Percentiles rank a stretch among this genome's conserved stretches.
Conservation (phyloP, 2,329 filamentous ascomycete genomes). For the Balansia obtecta region DNA sequence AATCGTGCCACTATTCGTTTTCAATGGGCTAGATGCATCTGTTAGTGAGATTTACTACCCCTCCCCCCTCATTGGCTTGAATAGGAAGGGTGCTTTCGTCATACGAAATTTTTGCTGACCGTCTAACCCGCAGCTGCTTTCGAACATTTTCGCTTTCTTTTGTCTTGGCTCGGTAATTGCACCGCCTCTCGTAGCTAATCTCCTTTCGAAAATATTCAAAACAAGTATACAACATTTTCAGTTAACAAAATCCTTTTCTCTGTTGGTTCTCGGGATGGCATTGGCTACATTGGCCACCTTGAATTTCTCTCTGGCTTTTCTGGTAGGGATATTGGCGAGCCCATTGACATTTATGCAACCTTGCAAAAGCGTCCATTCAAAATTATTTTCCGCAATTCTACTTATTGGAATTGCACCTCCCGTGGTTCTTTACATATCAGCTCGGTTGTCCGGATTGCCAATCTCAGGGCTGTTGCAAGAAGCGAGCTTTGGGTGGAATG, state of each 20-base stretch:
- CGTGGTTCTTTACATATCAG: constrained; percentile 37
- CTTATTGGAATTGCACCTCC: constrained; percentile 52
- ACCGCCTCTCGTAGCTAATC: constrained; percentile 41
- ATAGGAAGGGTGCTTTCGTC: not conserved
- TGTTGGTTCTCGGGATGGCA: constrained; percentile 85
- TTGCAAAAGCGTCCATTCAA: constrained; percentile 24
- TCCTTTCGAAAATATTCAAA: constrained; percentile 37
- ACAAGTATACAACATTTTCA: constrained; percentile 59
- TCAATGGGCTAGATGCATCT: constrained; percentile 58
- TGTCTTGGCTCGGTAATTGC: constrained; percentile 40
- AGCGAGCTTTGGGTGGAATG: constrained; percentile 77
- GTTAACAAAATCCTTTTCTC: constrained; percentile 78
- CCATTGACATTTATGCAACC: constrained; percentile 67
- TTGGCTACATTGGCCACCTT: constrained; percentile 86
- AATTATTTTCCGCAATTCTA: constrained; percentile 33
- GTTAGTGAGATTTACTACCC: constrained; percentile 33
- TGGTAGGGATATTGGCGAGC: constrained; percentile 66
- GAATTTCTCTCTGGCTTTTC: constrained; percentile 84
- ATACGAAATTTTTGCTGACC: constrained; percentile 2
- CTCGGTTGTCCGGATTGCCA: constrained; percentile 24
- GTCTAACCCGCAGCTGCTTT: constrained; percentile 36
- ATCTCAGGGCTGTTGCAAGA: constrained; percentile 51
- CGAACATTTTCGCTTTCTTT: constrained; percentile 46
- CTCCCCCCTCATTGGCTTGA: not conserved
- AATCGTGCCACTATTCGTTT: constrained; percentile 70